Evolutionary conservation across 2,329 filamentous ascomycete genomes (phyloP), one percentile per base, ranked within the genome.

Genomic region (Paracamarosporium sp.): DNA sequence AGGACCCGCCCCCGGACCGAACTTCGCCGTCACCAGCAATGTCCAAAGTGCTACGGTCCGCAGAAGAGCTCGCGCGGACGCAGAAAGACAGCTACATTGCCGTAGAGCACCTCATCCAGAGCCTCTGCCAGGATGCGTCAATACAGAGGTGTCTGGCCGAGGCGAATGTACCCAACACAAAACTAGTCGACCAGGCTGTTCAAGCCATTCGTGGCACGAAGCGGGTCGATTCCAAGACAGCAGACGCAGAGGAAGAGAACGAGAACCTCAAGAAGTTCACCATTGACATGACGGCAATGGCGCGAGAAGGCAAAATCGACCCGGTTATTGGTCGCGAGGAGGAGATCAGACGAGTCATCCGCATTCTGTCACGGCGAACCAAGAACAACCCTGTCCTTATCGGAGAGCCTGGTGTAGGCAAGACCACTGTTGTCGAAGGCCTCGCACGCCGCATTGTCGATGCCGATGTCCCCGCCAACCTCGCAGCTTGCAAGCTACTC

Each of bases 351-450:
- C 86, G 94, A 71, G 93, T 97, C 24, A 88, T 98, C 66, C 89
- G 94, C 56, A 98, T 98, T 63, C 82, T 98, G 61, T 96, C 93
- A 33, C 86, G 95, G 75, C 87, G 94, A 73, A 98, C 94, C 61
- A 98, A 98, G 86, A 98, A 99, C 84, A 99, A 99, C 79, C 95
- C 95, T 1, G 94, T 98, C 47, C 86, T 99, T 65, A 98, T 99
- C 64, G 95, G 95, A 81, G 93, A 98, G 75, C 94, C 95, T 33
- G 95, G 95, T 88, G 95, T 98, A 24, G 95, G 95, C 74, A 99
- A 99, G 83, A 99, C 95, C 4, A 97, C 95, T 5, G 93, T 99
- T 55, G 93, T 98, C 48, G 95, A 99, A 81, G 95, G 95, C 70
- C 85, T 99, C 57, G 95, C 95, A 28, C 92, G 93, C 76, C 90